Conservation (phyloP, 2,329 filamentous ascomycete genomes). For the Fonsecaea monophora region DNA sequence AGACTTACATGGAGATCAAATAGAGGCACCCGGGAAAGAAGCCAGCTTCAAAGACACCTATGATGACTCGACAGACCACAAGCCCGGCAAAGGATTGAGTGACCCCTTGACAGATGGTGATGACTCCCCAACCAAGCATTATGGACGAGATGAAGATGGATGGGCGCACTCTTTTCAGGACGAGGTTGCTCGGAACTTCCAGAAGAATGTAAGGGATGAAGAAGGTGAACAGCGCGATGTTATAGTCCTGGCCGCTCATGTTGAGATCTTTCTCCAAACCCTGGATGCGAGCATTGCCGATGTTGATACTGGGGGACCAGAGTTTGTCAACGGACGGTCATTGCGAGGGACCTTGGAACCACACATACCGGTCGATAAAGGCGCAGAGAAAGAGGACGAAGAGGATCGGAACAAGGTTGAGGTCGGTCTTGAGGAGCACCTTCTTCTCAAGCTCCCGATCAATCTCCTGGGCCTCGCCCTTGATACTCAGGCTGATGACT, state of each 20-base stretch:
- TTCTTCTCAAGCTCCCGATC: conserved; percentile 53
- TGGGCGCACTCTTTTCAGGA: conserved; percentile 47
- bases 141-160: conserved; percentile 38
- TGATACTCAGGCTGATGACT: conserved; percentile 25
- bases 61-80: conserved; percentile 44
- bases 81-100: conserved; percentile 43
- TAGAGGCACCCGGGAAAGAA: conserved; percentile 48
- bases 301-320: conserved; percentile 49
- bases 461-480: conserved; percentile 32
- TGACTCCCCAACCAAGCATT: conserved; percentile 44
- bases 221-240: conserved; percentile 40
- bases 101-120: conserved; percentile 50
- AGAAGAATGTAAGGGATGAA: conserved; percentile 38
- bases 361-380: conserved; percentile 45
- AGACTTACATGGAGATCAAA: conserved; percentile 38
- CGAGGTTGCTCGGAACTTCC: conserved; percentile 55
- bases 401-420: conserved; percentile 57
- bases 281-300: conserved; percentile 56
- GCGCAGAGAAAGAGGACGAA: conserved; percentile 54
- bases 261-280: conserved; percentile 53
- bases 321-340: not conserved
- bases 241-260: conserved; percentile 53
- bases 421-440: conserved; percentile 57
- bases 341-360: not conserved
- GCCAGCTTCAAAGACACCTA: conserved; percentile 46